A percentile compares a stretch with the other conserved stretches of the same genome.
Evolutionary conservation across 1,139 yeast species (phyloP).

Genomic region (Pneumocystis murina): DNA sequence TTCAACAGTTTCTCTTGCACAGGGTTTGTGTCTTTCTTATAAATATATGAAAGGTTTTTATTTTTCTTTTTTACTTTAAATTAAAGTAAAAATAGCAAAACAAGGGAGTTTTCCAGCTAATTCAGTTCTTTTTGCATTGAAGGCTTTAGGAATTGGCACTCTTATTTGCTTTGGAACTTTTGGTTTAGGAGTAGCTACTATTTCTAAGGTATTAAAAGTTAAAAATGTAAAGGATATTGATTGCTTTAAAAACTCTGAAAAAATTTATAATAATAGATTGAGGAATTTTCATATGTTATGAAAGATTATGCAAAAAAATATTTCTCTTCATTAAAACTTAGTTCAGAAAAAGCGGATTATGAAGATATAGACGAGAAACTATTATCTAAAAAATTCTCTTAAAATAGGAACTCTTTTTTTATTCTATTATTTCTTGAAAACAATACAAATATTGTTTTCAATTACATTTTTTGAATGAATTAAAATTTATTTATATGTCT

Average conservation of each 20-base stretch:
- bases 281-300: not conserved
- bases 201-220: not conserved
- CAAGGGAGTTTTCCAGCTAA: not conserved
- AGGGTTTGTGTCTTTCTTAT: not conserved
- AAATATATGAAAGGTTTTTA: not conserved
- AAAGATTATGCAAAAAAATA: not conserved
- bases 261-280: not conserved
- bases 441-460: too few relatives aligned
- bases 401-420: not conserved
- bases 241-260: not conserved
- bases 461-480: too few relatives aligned
- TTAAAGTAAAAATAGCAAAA: not conserved
- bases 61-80: not conserved
- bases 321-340: not conserved
- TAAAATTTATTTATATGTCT: too few relatives aligned
- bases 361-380: not conserved
- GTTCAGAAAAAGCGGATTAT: not conserved
- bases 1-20: not conserved
- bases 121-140: not conserved
- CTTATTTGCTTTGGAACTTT: not conserved
- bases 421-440: not conserved
- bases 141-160: not conserved
- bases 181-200: not conserved
- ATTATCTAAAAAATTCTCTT: not conserved
- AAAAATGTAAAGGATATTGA: not conserved